Percentiles rank a stretch among this genome's conserved stretches.
Conservation (phyloP, 345 rosid species). For the Acer saccharum region DNA sequence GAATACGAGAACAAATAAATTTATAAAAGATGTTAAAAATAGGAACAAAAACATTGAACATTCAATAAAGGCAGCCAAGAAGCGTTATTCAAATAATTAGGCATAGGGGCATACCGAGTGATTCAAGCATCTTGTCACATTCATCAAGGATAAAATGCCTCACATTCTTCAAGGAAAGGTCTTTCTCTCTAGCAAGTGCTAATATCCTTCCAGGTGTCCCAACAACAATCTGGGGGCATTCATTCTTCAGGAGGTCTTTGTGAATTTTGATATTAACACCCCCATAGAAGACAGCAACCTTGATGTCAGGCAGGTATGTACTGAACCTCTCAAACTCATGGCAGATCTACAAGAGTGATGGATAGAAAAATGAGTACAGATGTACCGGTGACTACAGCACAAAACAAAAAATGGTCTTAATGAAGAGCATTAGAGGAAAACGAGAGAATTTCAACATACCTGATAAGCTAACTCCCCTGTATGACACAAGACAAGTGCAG, state of each 20-base stretch:
- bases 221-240: constrained; percentile 97
- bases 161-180: constrained; percentile 95
- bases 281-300: constrained; percentile 95
- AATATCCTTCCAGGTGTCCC: constrained; percentile 98
- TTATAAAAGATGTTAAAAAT: not conserved
- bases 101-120: constrained; percentile 62
- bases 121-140: constrained; percentile 99
- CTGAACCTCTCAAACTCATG: constrained; percentile 98
- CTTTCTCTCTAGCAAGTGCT: constrained; percentile 88
- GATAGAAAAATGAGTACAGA: not conserved
- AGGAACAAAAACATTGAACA: not conserved
- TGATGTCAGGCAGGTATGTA: constrained; percentile 83
- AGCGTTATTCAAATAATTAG: no score
- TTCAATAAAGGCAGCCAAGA: not conserved
- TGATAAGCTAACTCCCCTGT: constrained; percentile 98
- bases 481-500: constrained; percentile 90
- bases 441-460: constrained; percentile 35
- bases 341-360: constrained; percentile 61
- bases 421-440: not conserved
- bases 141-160: constrained; percentile 99
- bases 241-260: constrained; percentile 91
- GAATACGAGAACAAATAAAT: constrained; percentile 1
- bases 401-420: not conserved
- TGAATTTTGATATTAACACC: constrained; percentile 93
- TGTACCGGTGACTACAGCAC: not conserved